Base-by-base conservation (phyloP, 2,329 filamentous ascomycete species). In the Pseudogymnoascus sp. region DNA sequence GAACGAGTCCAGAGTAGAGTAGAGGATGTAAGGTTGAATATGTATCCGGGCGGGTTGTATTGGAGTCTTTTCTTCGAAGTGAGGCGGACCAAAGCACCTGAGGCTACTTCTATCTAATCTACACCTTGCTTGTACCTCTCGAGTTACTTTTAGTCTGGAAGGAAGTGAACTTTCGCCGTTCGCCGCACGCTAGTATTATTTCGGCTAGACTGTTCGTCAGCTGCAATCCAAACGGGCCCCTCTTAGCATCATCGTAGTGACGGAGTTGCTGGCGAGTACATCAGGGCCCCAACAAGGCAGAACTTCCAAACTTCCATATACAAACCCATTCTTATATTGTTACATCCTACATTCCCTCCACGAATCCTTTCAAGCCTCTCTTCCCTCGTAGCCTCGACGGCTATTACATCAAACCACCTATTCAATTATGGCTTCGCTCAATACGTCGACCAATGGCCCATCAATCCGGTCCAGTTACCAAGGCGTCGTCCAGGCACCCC, bases 401-500 rank as follows among this genome's bases (percentile, higher is more conserved):
- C 50, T 56, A 36, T 56, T 36, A 56, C 50, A 12, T 56, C 28
- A 34, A 34, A 18, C 11, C 16, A 36, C 50, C 11, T 56, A 34
- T 36, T 34, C 50, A 44, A 37, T 69, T 69, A 95, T 95, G 90
- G 87, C 90, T 66, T 89, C 90, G 65, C 81, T 93, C 69, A 93
- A 93, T 72, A 81, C 91, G 62, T 93, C 90, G 67, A 85, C 84
- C 73, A 90, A 92, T 75, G 89, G 89, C 11, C 86, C 88, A 67
- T 91, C 87, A 65, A 97, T 97, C 71, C 90, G 89, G 78, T 91
- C 88, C 78, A 91, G 88, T 82, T 91, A 90, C 74, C 82, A 88
- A 73, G 82, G 84, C 61, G 81, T 91, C 60, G 80, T 90, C 71
- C 84, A 88, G 74, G 78, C 84, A 62, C 76, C 84, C 60, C 74